Conservation (phyloP, 176 grass and related monocot genomes). For the Typha latifolia region DNA sequence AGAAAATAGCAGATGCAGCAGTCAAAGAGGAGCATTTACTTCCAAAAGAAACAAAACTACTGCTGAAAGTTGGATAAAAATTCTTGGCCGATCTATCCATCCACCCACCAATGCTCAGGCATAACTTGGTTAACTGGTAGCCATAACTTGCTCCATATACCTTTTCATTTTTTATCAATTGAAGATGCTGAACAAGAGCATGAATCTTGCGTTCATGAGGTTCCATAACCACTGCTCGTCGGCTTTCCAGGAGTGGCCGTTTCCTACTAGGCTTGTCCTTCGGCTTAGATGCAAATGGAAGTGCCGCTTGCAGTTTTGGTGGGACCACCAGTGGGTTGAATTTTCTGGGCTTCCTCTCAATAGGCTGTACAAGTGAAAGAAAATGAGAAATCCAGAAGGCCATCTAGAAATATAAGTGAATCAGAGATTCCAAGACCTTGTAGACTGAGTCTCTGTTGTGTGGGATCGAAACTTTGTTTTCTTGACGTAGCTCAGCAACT, state of each 20-base stretch:
- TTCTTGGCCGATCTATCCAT: no score
- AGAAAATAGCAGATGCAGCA: background rate
- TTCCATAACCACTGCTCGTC: constrained; percentile 64
- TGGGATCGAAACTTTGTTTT: constrained; percentile 49
- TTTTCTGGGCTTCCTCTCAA: constrained; percentile 71
- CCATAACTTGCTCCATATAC: constrained; percentile 6
- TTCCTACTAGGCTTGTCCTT: constrained; percentile 48
- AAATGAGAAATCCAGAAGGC: constrained; percentile 14
- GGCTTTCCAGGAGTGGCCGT: constrained; percentile 25
- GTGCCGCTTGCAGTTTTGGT: constrained; percentile 57
- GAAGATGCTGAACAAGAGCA: constrained; percentile 51
- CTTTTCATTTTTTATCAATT: constrained; percentile 69
- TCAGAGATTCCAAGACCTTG: constrained; percentile 38
- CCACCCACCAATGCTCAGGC: no score
- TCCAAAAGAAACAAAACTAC: no score
- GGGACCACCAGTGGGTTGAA: constrained; percentile 79
- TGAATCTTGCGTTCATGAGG: constrained; percentile 37
- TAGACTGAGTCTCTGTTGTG: constrained; percentile 85
- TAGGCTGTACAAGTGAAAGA: constrained; percentile 37
- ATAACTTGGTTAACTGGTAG: no score
- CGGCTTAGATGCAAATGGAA: constrained; percentile 76
- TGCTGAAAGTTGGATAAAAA: background rate
- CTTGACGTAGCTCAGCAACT: constrained; percentile 52
- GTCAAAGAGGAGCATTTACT: no score
- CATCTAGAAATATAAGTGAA: background rate